phyloP scores from a whole-genome alignment of 106 monocot species.

The Dendrobium officinale region DNA sequence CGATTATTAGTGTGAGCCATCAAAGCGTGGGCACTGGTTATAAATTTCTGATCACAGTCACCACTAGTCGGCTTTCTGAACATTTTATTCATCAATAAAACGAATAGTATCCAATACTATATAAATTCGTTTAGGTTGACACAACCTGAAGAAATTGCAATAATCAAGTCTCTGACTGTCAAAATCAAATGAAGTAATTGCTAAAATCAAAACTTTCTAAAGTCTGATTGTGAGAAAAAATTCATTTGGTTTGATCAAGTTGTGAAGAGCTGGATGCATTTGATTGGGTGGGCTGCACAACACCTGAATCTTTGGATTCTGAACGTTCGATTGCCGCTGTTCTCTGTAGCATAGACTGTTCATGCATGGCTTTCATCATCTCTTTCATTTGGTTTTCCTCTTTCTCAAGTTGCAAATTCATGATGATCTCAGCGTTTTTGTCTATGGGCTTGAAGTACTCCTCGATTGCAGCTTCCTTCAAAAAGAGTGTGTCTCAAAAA shows the following conservation, averaged over 20 bases:
- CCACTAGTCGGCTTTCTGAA: no score
- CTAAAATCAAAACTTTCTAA: neutral
- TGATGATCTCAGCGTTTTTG: slow-evolving; percentile 65
- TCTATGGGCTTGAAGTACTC: slow-evolving; percentile 92
- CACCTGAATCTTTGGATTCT: slow-evolving; percentile 2
- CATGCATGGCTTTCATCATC: slow-evolving; percentile 54
- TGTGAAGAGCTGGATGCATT: neutral
- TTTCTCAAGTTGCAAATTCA: slow-evolving; percentile 84
- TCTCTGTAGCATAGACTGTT: slow-evolving; percentile 41
- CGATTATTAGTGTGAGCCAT: no score
- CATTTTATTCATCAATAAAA: no score
- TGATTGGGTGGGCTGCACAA: slow-evolving; percentile 1
- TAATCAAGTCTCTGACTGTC: neutral
- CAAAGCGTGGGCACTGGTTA: no score
- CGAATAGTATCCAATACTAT: no score
- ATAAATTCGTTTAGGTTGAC: no score
- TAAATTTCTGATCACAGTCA: no score
- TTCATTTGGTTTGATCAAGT: slow-evolving; percentile 18
- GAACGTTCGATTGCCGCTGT: slow-evolving; percentile 16
- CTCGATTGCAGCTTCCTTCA: slow-evolving; percentile 78
- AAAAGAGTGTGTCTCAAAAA: neutral
- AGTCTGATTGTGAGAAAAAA: neutral
- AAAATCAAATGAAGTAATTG: neutral
- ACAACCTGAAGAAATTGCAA: no score
- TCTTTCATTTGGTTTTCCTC: slow-evolving; percentile 79